Evolutionary conservation across 2,329 filamentous ascomycete genomes (phyloP).

Genomic region (Pyrenochaeta sp.): DNA sequence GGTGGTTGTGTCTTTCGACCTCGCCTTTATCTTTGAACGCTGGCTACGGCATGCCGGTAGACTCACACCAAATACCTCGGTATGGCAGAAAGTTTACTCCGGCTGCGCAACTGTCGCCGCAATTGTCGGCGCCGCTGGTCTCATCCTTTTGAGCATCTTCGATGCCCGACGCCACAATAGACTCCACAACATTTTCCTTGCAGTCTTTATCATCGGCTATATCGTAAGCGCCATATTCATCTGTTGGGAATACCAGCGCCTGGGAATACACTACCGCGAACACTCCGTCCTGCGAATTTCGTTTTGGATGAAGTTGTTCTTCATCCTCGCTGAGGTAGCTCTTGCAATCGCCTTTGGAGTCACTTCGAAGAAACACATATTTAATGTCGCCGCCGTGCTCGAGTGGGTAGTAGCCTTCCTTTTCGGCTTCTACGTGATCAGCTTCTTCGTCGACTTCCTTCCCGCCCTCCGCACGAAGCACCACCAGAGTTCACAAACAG

Average conservation of each 20-base stretch:
- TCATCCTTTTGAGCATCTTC: conserved; percentile 86
- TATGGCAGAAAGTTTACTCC: conserved; percentile 69
- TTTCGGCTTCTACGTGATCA: conserved; percentile 87
- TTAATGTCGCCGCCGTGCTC: conserved; percentile 77
- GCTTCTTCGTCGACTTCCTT: conserved; percentile 86
- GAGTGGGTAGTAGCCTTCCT: conserved; percentile 84
- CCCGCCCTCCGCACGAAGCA: conserved; percentile 74
- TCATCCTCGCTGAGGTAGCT: conserved; percentile 80
- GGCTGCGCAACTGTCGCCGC: conserved; percentile 72
- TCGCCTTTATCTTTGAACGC: conserved; percentile 81
- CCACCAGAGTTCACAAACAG: conserved; percentile 47
- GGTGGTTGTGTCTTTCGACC: conserved; percentile 81
- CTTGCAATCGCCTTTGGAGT: conserved; percentile 78
- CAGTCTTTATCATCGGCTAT: conserved; percentile 86
- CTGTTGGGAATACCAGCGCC: conserved; percentile 87
- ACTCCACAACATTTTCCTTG: conserved; percentile 79
- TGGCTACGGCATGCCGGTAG: conserved; percentile 85
- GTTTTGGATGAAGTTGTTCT: conserved; percentile 87
- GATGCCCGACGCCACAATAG: conserved; percentile 75
- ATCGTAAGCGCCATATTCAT: conserved; percentile 86
- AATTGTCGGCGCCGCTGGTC: conserved; percentile 76
- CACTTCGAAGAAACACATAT: conserved; percentile 57
- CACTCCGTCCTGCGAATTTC: conserved; percentile 76
- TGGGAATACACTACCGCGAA: conserved; percentile 81
- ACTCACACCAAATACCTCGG: conserved; percentile 75